Evolutionary conservation across 371 early-diverging fungal genomes (phyloP).

Genomic region (Circinella umbellata): DNA sequence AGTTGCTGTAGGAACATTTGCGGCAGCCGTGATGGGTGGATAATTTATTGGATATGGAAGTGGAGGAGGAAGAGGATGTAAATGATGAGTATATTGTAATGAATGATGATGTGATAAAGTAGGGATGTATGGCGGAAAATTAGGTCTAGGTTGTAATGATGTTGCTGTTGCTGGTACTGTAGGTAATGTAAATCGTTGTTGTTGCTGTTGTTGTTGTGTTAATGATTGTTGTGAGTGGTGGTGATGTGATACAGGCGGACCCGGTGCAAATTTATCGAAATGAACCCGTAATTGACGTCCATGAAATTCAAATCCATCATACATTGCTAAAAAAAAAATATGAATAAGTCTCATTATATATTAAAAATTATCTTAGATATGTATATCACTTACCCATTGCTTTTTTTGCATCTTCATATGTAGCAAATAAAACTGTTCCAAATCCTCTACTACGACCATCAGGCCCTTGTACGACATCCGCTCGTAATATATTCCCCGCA

Average conservation of each 20-base stretch:
- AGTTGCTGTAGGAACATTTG: constrained; percentile 6
- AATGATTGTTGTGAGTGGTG: constrained; percentile 11
- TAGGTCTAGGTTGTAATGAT: background rate
- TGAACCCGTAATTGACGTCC: constrained; percentile 53
- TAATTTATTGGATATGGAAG: constrained; percentile 1
- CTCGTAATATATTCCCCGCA: constrained; percentile 68
- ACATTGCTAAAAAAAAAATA: no score
- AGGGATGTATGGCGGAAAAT: background rate
- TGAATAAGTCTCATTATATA: no score
- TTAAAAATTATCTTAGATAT: no score
- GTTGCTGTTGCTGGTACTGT: constrained; percentile 9
- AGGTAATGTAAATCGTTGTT: background rate
- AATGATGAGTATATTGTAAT: no score
- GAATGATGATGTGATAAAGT: background rate
- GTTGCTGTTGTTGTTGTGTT: background rate
- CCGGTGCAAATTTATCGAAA: constrained; percentile 44
- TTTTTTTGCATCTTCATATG: constrained; percentile 64
- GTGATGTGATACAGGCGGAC: background rate
- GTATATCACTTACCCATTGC: constrained; percentile 49
- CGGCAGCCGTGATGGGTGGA: background rate
- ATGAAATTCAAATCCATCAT: constrained; percentile 47
- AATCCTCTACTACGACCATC: constrained; percentile 73
- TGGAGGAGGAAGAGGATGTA: background rate
- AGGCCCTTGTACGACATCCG: constrained; percentile 65
- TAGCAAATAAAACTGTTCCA: constrained; percentile 72